phyloP scores from a whole-genome alignment of 345 rosid genomes.

The Hevea brasiliensis region DNA sequence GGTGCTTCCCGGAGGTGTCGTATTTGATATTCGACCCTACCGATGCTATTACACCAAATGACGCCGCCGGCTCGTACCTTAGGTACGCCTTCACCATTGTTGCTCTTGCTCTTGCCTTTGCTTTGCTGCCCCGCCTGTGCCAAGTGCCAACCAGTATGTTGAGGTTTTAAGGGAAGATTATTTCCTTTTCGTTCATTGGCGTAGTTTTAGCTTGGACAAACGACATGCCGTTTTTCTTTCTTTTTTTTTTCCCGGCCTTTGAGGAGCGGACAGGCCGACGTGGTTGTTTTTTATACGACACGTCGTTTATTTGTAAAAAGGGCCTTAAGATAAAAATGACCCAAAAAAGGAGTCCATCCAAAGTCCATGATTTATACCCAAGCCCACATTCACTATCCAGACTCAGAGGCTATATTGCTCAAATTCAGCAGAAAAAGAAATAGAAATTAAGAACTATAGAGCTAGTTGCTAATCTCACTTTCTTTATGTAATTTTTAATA shows the following conservation, averaged over 20 bases:
- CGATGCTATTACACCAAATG: constrained; percentile 68
- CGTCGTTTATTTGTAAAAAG: neutral
- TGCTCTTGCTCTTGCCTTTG: neutral
- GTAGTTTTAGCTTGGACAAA: too few relatives aligned
- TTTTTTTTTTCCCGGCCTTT: too few relatives aligned
- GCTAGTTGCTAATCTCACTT: too few relatives aligned
- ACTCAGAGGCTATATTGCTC: too few relatives aligned
- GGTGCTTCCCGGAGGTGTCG: constrained; percentile 64
- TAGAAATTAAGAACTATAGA: too few relatives aligned
- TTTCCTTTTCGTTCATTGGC: too few relatives aligned
- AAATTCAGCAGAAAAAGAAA: too few relatives aligned
- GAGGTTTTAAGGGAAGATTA: constrained; percentile 1
- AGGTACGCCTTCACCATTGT: constrained; percentile 80
- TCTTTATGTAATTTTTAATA: too few relatives aligned
- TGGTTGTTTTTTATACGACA: neutral
- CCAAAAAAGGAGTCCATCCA: neutral
- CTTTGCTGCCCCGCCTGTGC: neutral
- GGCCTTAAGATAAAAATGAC: too few relatives aligned
- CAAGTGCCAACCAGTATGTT: too few relatives aligned
- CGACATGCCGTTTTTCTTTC: neutral
- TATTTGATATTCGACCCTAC: constrained; percentile 62
- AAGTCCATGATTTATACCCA: neutral
- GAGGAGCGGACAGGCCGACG: too few relatives aligned
- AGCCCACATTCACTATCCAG: too few relatives aligned
- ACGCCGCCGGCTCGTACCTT: constrained; percentile 63